Evolutionary conservation across 1,139 yeast genomes (phyloP).

Genomic region (Geotrichum australiense): DNA sequence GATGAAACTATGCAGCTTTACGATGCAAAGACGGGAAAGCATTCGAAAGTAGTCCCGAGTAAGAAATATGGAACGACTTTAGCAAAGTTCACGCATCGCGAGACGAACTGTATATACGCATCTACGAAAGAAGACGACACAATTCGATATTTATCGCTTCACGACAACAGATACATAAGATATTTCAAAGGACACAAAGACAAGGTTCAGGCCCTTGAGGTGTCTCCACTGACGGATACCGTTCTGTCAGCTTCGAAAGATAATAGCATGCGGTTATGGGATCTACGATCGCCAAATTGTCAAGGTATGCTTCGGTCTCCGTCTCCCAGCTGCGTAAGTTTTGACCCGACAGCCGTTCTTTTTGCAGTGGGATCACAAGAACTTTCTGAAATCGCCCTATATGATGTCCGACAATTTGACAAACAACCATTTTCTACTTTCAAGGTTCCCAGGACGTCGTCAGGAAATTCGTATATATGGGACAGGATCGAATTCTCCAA

Average conservation of each 20-base stretch:
- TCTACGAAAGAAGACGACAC: slow-evolving; percentile 66
- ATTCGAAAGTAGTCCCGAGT: slow-evolving; percentile 51
- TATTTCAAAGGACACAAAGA: slow-evolving; percentile 84
- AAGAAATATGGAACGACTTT: slow-evolving; percentile 90
- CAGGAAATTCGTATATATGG: slow-evolving; percentile 39
- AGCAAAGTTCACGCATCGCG: slow-evolving; percentile 77
- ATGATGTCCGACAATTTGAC: slow-evolving; percentile 53
- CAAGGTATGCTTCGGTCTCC: slow-evolving; percentile 56
- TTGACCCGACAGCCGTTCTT: slow-evolving; percentile 78
- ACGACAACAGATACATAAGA: slow-evolving; percentile 71
- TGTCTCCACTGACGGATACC: slow-evolving; percentile 64
- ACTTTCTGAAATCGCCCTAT: slow-evolving; percentile 47
- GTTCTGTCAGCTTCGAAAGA: slow-evolving; percentile 70
- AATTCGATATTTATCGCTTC: slow-evolving; percentile 61
- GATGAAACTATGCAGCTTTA: slow-evolving; percentile 82
- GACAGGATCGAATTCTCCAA: slow-evolving; percentile 74
- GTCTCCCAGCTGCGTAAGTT: slow-evolving; percentile 53
- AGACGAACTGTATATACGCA: slow-evolving; percentile 69
- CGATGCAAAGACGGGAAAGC: slow-evolving; percentile 63
- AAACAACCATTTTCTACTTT: slow-evolving; percentile 47
- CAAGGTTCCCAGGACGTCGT: slow-evolving; percentile 30
- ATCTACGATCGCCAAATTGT: slow-evolving; percentile 46
- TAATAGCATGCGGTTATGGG: slow-evolving; percentile 83
- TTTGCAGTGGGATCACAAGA: slow-evolving; percentile 61
- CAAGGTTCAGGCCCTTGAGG: slow-evolving; percentile 63